Percentiles rank a stretch among this genome's conserved stretches.
Conservation (phyloP, 2,329 filamentous ascomycete species). For the Clonostachys sp. region DNA sequence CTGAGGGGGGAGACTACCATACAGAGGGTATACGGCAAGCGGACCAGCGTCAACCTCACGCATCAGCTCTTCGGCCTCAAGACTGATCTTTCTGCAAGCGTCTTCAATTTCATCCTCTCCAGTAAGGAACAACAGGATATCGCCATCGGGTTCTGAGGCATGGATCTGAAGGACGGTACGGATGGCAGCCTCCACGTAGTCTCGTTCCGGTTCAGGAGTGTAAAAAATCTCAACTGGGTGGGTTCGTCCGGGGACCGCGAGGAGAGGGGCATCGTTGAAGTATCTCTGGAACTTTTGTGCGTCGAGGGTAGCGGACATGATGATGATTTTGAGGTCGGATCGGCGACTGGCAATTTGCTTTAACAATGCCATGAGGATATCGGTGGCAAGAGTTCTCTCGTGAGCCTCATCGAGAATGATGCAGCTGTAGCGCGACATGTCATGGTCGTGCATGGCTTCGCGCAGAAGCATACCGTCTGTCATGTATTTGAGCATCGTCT, state of each 20-base stretch:
- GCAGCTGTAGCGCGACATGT: conserved; percentile 88
- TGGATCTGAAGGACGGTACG: conserved; percentile 96
- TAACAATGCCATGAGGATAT: conserved; percentile 93
- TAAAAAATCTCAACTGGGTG: conserved; percentile 98
- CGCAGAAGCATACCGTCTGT: conserved; percentile 97
- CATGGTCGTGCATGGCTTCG: conserved; percentile 94
- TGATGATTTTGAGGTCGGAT: conserved; percentile 92
- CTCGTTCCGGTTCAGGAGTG: conserved; percentile 90
- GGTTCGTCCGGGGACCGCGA: conserved; percentile 91
- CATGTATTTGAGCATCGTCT: conserved; percentile 98
- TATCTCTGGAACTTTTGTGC: conserved; percentile 98
- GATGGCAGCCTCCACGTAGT: conserved; percentile 94
- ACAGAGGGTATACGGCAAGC: conserved; percentile 85
- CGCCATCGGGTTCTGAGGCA: conserved; percentile 84
- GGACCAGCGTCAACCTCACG: conserved; percentile 89
- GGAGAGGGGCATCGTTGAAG: conserved; percentile 88
- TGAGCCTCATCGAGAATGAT: conserved; percentile 99
- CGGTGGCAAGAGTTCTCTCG: conserved; percentile 93
- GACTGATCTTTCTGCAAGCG: conserved; percentile 81
- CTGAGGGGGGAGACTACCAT: conserved; percentile 85
- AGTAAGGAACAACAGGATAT: conserved; percentile 91
- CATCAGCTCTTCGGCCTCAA: conserved; percentile 89
- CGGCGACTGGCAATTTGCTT: conserved; percentile 83
- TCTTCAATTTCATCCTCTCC: conserved; percentile 99
- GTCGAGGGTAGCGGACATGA: conserved; percentile 97